Evolutionary conservation across 2,329 filamentous ascomycete genomes (phyloP).

Genomic region (Hypomyces perniciosus): DNA sequence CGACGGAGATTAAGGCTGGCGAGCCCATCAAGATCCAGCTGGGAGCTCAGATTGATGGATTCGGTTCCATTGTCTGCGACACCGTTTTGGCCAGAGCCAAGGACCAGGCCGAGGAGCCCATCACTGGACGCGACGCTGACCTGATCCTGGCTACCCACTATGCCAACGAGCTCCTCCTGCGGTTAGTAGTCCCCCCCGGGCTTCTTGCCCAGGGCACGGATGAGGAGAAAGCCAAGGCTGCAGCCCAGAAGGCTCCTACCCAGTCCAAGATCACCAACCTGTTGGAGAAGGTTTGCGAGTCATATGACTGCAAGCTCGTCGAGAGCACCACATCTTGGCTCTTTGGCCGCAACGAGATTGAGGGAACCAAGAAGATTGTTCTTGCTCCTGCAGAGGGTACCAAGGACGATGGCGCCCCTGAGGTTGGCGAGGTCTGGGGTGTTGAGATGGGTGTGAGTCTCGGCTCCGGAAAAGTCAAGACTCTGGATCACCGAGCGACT

Average conservation of each 20-base stretch:
- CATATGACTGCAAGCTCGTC: constrained; percentile 85
- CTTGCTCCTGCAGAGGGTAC: constrained; percentile 77
- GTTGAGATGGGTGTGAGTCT: constrained; percentile 91
- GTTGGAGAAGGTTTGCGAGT: constrained; percentile 85
- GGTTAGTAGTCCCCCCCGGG: constrained; percentile 87
- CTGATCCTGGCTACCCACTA: constrained; percentile 88
- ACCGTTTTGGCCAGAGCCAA: constrained; percentile 68
- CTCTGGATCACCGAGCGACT: constrained; percentile 77
- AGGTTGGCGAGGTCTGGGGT: constrained; percentile 93
- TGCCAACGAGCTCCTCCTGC: constrained; percentile 88
- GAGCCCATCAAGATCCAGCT: constrained; percentile 97
- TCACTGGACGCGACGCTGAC: constrained; percentile 76
- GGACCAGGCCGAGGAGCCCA: constrained; percentile 54
- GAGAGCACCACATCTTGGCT: constrained; percentile 98
- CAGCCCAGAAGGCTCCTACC: constrained; percentile 72
- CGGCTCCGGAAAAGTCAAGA: constrained; percentile 92
- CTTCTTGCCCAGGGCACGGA: constrained; percentile 76
- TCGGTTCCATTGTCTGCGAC: constrained; percentile 93
- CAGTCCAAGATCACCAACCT: constrained; percentile 82
- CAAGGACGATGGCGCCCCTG: constrained; percentile 84
- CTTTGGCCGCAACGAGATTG: constrained; percentile 96
- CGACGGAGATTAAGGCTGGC: constrained; percentile 69
- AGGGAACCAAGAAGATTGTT: constrained; percentile 96
- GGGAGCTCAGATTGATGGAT: constrained; percentile 97
- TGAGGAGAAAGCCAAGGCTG: constrained; percentile 91